Conservation (phyloP, 306 rosid genomes). For the Dalbergia oliveri region DNA sequence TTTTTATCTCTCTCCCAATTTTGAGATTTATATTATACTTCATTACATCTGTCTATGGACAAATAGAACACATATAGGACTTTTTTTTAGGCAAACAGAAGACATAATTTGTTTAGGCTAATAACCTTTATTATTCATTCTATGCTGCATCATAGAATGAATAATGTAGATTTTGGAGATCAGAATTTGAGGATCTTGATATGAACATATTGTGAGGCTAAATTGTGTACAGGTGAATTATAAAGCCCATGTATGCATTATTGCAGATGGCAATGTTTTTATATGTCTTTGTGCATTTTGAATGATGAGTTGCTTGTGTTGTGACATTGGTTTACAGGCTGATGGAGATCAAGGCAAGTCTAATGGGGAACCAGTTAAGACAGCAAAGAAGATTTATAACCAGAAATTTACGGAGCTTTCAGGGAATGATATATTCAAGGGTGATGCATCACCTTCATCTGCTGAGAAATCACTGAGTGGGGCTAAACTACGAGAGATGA, state of each 20-base stretch:
- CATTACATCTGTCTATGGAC: neutral
- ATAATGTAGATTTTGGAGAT: neutral
- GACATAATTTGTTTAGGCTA: neutral
- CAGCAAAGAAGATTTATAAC: conserved; percentile 85
- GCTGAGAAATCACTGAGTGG: conserved; percentile 81
- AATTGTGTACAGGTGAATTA: neutral
- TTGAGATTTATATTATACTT: neutral
- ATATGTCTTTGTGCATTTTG: neutral
- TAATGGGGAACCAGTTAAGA: conserved; percentile 70
- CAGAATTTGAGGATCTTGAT: conserved; percentile 19
- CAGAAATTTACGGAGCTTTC: conserved; percentile 84
- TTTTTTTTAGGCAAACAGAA: conserved; percentile 20
- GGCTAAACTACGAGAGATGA: conserved; percentile 92
- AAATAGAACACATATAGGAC: conserved; percentile 12
- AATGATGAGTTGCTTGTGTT: conserved; percentile 37
- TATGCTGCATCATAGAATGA: conserved; percentile 25
- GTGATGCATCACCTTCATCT: conserved; percentile 74
- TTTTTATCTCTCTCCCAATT: conserved; percentile 13
- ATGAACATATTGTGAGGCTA: neutral
- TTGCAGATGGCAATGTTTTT: conserved; percentile 6
- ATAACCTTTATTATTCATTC: neutral
- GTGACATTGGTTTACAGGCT: conserved; percentile 49
- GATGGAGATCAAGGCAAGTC: conserved; percentile 59
- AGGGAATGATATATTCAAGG: conserved; percentile 88
- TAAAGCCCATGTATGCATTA: neutral